Percentiles rank a stretch among this genome's conserved stretches.
Conservation (phyloP, 2,329 filamentous ascomycete species). For the Lasiodiplodia gonubiensis region DNA sequence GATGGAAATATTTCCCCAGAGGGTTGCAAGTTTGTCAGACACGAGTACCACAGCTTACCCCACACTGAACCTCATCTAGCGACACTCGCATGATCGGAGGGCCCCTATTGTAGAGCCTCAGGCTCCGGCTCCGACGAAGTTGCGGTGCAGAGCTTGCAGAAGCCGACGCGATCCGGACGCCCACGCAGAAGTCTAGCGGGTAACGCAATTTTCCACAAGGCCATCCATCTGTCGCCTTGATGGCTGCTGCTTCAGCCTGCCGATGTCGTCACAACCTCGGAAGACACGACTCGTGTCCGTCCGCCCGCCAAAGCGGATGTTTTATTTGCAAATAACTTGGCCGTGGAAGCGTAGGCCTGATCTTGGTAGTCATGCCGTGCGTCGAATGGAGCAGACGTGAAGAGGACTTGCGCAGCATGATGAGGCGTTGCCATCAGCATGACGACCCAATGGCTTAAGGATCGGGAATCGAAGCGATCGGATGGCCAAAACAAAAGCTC, state of each 20-base stretch:
- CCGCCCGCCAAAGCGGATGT: not conserved
- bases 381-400: not conserved
- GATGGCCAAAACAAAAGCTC: conserved; percentile 14
- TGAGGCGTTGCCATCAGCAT: not conserved
- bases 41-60: not conserved
- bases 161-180: not conserved
- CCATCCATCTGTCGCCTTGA: not conserved
- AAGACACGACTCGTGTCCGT: not conserved
- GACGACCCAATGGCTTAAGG: not conserved
- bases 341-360: not conserved
- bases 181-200: not conserved
- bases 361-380: not conserved
- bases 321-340: not conserved
- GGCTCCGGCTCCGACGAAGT: not conserved
- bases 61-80: not conserved
- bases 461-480: conserved; percentile 16
- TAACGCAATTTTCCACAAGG: not conserved
- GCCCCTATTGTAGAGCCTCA: not conserved
- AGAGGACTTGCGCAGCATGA: not conserved
- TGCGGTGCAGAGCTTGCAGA: not conserved
- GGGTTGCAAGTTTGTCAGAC: not conserved
- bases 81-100: not conserved
- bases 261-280: conserved; percentile 22
- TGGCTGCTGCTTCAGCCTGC: conserved; percentile 1
- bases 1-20: not conserved